Percentiles rank a stretch among this genome's conserved stretches.
These are phyloP conservation scores for Schoenoplectus triqueter DNA, from an alignment of 202 grass and related monocot genomes.

Conservation along the genomic window DNA sequence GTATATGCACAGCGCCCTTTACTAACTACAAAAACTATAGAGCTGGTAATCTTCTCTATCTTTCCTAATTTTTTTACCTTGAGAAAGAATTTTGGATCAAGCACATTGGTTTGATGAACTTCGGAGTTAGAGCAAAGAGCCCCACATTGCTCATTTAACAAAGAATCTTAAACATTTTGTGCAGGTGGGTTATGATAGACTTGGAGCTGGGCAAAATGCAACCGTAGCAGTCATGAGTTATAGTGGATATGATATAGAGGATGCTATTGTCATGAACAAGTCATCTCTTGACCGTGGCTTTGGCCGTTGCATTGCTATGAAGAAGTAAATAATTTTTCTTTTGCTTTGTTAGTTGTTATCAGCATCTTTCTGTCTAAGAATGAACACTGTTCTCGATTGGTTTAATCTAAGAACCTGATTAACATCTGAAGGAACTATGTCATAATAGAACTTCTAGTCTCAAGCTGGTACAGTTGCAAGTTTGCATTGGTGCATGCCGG, in stretches of 20 bases:
- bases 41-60: slow-evolving; percentile 62
- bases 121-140: not conserved
- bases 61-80: not conserved
- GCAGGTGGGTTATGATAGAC: slow-evolving; percentile 92
- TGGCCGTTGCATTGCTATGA: slow-evolving; percentile 94
- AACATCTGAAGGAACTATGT: not conserved
- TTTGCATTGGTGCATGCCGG: not conserved
- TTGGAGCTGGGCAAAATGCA: slow-evolving; percentile 94
- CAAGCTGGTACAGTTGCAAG: not conserved
- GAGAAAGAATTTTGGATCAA: not conserved
- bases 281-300: slow-evolving; percentile 97
- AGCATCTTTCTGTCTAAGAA: not conserved
- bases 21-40: slow-evolving; percentile 98
- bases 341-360: slow-evolving; percentile 28
- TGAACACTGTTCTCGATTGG: not conserved
- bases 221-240: slow-evolving; percentile 97
- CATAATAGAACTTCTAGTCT: not conserved
- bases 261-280: slow-evolving; percentile 99
- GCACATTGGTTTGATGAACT: not conserved
- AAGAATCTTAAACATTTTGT: slow-evolving; percentile 32
- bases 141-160: not conserved
- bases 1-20: slow-evolving; percentile 91
- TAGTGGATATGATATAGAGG: slow-evolving; percentile 98
- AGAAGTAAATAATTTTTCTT: slow-evolving; percentile 64
- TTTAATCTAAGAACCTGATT: not conserved